Conservation (phyloP, 2,329 filamentous ascomycete species). For the Clarireedia monteithiana region DNA sequence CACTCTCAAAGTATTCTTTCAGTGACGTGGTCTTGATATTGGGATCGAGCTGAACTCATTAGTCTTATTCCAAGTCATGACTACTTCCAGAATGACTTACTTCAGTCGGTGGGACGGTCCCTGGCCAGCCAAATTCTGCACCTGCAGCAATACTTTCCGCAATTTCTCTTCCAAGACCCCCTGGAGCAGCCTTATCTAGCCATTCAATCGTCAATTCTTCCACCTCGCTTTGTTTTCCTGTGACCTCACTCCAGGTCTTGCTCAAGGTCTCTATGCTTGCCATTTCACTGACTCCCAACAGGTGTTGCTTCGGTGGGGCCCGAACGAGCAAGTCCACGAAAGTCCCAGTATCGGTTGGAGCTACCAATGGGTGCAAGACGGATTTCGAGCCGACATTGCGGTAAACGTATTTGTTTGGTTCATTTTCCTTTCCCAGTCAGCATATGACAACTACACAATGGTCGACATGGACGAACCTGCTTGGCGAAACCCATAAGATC, state of each 20-base stretch:
- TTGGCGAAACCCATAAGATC: background rate
- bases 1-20: conserved; percentile 15
- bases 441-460: background rate
- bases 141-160: conserved; percentile 30
- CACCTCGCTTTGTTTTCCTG: conserved; percentile 10
- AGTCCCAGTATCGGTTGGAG: conserved; percentile 25
- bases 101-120: conserved; percentile 21
- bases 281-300: conserved; percentile 18
- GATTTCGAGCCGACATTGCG: conserved; percentile 8
- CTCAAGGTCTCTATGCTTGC: conserved; percentile 12
- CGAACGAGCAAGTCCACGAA: conserved; percentile 25
- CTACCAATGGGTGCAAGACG: conserved; percentile 23
- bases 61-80: background rate
- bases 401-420: conserved; percentile 11
- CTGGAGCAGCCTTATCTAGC: conserved; percentile 25
- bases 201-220: conserved; percentile 14
- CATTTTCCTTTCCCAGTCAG: background rate
- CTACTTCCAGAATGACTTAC: conserved; percentile 12
- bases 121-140: conserved; percentile 31
- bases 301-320: conserved; percentile 14
- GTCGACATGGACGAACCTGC: conserved; percentile 5
- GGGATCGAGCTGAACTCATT: conserved; percentile 13
- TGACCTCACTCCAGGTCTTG: conserved; percentile 16
- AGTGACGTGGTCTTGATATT: conserved; percentile 16
- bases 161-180: conserved; percentile 28